Evolutionary conservation across 2,329 filamentous ascomycete genomes (phyloP).

Genomic region (Alternaria ethzedia): DNA sequence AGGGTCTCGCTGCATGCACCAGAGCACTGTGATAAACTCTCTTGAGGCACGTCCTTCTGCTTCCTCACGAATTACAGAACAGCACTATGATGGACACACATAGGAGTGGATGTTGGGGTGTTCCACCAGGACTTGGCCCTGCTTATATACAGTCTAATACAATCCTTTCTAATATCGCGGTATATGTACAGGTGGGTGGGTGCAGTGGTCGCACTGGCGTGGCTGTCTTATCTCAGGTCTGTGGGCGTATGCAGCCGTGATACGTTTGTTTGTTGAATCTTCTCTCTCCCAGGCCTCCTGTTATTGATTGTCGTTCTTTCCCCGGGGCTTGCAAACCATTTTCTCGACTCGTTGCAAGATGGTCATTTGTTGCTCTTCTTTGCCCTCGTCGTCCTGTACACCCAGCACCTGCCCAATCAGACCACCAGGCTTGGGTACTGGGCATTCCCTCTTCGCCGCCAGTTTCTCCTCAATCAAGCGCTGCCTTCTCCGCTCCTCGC

Average conservation of each 20-base stretch:
- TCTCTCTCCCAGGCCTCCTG: neutral
- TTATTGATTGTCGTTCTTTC: constrained; percentile 18
- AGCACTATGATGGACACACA: neutral
- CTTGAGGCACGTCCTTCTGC: neutral
- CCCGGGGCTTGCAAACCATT: constrained; percentile 16
- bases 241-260: neutral
- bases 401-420: constrained; percentile 77
- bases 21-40: neutral
- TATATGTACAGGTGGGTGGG: neutral
- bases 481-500: constrained; percentile 24
- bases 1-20: neutral
- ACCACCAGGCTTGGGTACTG: constrained; percentile 87
- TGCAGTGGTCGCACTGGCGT: neutral
- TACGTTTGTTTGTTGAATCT: neutral
- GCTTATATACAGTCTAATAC: constrained; percentile 6
- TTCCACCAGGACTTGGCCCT: neutral
- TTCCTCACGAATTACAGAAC: neutral
- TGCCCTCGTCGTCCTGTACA: constrained; percentile 53
- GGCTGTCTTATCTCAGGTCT: neutral
- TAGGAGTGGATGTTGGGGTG: neutral
- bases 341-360: constrained; percentile 19
- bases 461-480: constrained; percentile 27
- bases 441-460: constrained; percentile 72
- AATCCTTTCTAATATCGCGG: neutral
- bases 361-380: constrained; percentile 16